Evolutionary conservation across 495 filamentous ascomycete genomes (phyloP).

Genomic region (Chaetomium fimeti): DNA sequence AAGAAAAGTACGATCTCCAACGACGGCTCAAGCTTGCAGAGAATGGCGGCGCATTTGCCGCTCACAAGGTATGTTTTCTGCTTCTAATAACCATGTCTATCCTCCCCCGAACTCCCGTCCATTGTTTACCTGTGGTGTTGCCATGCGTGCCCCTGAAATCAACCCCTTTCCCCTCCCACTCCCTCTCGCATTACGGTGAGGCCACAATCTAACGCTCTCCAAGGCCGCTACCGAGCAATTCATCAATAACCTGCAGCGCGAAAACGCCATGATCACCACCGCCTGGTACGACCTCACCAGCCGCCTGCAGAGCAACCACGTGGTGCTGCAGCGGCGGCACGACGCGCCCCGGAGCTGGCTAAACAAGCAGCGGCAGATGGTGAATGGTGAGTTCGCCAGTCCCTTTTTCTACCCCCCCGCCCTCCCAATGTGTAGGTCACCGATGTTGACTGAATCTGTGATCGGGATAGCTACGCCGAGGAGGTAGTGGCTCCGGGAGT

Average conservation of each 20-base stretch:
- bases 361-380: constrained; percentile 77
- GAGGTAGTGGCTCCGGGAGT: constrained; percentile 43
- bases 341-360: constrained; percentile 87
- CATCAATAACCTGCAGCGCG: constrained; percentile 71
- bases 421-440: not conserved
- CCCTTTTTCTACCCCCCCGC: not conserved
- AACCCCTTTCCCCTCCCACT: no score
- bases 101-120: no score
- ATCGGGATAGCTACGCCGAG: constrained; percentile 48
- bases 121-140: not conserved
- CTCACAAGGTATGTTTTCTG: constrained; percentile 47
- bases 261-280: constrained; percentile 79
- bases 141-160: not conserved
- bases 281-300: constrained; percentile 90
- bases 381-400: constrained; percentile 51
- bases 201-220: not conserved
- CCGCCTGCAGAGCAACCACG: constrained; percentile 83
- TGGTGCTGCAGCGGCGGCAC: constrained; percentile 68
- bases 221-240: constrained; percentile 59
- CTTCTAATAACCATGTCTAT: not conserved
- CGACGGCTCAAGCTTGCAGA: constrained; percentile 47
- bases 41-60: constrained; percentile 44
- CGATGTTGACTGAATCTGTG: not conserved
- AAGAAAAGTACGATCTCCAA: constrained; percentile 49
- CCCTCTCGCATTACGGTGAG: not conserved